phyloP scores from a whole-genome alignment of 2,329 filamentous ascomycete genomes.

The Alternaria alternata region DNA sequence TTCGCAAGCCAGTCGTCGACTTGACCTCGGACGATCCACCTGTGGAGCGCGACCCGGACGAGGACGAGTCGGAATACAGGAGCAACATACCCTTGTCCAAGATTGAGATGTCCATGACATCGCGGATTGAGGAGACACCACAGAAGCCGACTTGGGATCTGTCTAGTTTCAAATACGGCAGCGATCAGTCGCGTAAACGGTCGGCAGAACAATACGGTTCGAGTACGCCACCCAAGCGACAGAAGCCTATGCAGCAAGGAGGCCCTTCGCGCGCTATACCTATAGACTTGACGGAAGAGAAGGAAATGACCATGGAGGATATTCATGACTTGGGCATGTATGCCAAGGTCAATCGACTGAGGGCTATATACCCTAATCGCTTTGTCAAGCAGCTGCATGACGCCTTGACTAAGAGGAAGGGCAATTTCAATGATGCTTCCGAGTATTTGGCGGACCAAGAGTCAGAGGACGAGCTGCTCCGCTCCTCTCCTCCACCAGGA shows the following conservation, averaged over 20 bases:
- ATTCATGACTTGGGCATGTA: constrained; percentile 58
- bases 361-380: constrained; percentile 57
- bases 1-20: constrained; percentile 51
- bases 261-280: constrained; percentile 47
- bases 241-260: constrained; percentile 35
- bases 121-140: constrained; percentile 46
- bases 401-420: constrained; percentile 59
- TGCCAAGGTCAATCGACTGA: constrained; percentile 62
- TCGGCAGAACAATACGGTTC: constrained; percentile 26
- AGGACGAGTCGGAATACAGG: constrained; percentile 51
- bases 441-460: constrained; percentile 29
- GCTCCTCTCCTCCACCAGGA: constrained; percentile 37
- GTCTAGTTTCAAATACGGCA: constrained; percentile 36
- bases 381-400: constrained; percentile 59
- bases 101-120: constrained; percentile 52
- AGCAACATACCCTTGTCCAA: constrained; percentile 69
- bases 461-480: constrained; percentile 47
- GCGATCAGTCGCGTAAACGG: constrained; percentile 38
- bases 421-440: constrained; percentile 64
- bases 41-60: constrained; percentile 58
- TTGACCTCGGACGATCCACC: constrained; percentile 57
- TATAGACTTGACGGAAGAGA: constrained; percentile 35
- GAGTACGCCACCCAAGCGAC: constrained; percentile 36
- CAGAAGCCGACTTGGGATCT: constrained; percentile 42
- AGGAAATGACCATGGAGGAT: constrained; percentile 32